These are phyloP conservation scores for Scenedesmus sp. DNA, from an alignment of 163 green algal species.

Conservation along the genomic window DNA sequence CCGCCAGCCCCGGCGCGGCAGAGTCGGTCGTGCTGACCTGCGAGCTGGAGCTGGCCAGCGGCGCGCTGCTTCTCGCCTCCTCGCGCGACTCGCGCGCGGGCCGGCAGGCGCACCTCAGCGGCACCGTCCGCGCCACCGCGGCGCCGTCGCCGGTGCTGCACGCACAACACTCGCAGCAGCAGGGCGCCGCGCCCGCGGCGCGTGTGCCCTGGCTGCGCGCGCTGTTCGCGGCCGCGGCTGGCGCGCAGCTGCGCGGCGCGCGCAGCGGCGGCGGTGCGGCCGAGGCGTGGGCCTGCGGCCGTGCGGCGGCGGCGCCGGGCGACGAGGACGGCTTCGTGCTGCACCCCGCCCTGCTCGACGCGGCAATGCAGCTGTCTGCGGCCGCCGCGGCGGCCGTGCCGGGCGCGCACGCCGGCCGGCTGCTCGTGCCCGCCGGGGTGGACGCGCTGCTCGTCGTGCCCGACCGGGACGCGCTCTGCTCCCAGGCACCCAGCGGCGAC, in stretches of 20 bases:
- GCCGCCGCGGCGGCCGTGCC: slow-evolving; percentile 25
- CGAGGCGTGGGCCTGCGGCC: too few relatives aligned
- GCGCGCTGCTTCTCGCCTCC: slow-evolving; percentile 8
- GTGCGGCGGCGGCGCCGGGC: too few relatives aligned
- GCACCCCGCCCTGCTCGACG: slow-evolving; percentile 61
- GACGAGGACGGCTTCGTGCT: slow-evolving; percentile 48
- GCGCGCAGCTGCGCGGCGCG: too few relatives aligned
- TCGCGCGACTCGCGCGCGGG: too few relatives aligned
- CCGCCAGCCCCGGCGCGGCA: not conserved
- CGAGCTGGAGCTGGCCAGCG: not conserved
- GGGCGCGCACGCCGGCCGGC: slow-evolving; percentile 22
- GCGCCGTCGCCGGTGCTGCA: not conserved
- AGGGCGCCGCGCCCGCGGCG: too few relatives aligned
- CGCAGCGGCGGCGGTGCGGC: too few relatives aligned
- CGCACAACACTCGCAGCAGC: not conserved
- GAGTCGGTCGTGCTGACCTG: not conserved
- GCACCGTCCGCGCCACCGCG: not conserved
- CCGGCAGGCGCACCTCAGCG: slow-evolving; percentile 4
- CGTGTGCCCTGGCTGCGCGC: not conserved
- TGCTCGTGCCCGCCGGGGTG: slow-evolving; percentile 39
- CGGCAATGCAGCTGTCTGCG: slow-evolving; percentile 59
- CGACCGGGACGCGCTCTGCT: not conserved
- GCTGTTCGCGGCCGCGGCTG: not conserved
- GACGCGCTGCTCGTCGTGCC: slow-evolving; percentile 7
- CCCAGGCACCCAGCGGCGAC: slow-evolving; percentile 5